Evolutionary conservation across 1,139 yeast genomes (phyloP).

Genomic region (Debaryomyces sp.): DNA sequence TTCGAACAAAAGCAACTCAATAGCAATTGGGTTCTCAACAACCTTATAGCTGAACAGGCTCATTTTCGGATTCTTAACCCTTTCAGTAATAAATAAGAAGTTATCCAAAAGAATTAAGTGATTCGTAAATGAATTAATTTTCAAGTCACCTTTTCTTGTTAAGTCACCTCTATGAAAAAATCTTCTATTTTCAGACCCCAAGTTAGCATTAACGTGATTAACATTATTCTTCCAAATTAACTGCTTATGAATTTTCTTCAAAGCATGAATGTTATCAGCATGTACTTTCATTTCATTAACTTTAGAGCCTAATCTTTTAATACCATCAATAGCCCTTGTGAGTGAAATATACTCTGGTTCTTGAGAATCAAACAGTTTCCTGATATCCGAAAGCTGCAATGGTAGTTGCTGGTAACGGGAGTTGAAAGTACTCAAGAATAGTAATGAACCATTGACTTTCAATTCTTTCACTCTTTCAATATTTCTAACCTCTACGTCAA

Average conservation of each 20-base stretch:
- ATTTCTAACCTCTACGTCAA: slow-evolving; percentile 45
- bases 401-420: slow-evolving; percentile 75
- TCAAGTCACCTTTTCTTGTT: slow-evolving; percentile 62
- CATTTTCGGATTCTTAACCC: slow-evolving; percentile 27
- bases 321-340: slow-evolving; percentile 51
- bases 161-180: slow-evolving; percentile 65
- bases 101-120: slow-evolving; percentile 74
- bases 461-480: slow-evolving; percentile 46
- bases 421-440: slow-evolving; percentile 75
- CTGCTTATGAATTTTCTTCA: slow-evolving; percentile 50
- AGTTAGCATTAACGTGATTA: slow-evolving; percentile 48
- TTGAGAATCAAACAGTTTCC: slow-evolving; percentile 45
- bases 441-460: slow-evolving; percentile 57
- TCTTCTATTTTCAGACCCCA: slow-evolving; percentile 58
- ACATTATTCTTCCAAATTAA: slow-evolving; percentile 49
- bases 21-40: slow-evolving; percentile 61
- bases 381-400: slow-evolving; percentile 64
- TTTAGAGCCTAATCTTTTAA: slow-evolving; percentile 39
- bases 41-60: slow-evolving; percentile 41
- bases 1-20: slow-evolving; percentile 60
- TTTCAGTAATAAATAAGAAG: slow-evolving; percentile 68
- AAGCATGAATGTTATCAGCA: slow-evolving; percentile 55
- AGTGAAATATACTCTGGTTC: slow-evolving; percentile 61
- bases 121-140: slow-evolving; percentile 49
- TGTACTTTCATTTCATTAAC: slow-evolving; percentile 55